These are phyloP conservation scores for Hymenoscyphus occultus DNA, from an alignment of 2,329 filamentous ascomycete species.

Conservation along the genomic window DNA sequence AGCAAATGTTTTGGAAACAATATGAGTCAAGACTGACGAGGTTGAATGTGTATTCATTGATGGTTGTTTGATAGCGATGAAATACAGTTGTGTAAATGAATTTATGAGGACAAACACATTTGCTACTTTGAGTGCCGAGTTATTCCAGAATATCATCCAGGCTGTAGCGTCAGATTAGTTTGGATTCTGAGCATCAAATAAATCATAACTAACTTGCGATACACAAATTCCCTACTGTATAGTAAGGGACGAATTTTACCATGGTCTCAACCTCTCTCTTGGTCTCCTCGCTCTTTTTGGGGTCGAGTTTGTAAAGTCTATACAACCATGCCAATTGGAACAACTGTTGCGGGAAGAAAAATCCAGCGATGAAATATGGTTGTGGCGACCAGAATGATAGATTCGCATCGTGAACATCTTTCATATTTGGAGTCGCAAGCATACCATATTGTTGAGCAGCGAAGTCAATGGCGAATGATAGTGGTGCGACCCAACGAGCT, in stretches of 20 bases:
- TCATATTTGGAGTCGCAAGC: slow-evolving; percentile 55
- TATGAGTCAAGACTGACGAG: slow-evolving; percentile 53
- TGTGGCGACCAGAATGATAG: slow-evolving; percentile 58
- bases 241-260: slow-evolving; percentile 53
- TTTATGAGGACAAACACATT: slow-evolving; percentile 58
- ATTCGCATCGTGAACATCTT: slow-evolving; percentile 56
- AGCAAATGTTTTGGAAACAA: slow-evolving; percentile 57
- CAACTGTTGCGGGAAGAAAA: slow-evolving; percentile 60
- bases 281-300: slow-evolving; percentile 38
- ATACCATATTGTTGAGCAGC: slow-evolving; percentile 59
- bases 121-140: slow-evolving; percentile 46
- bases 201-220: slow-evolving; percentile 48
- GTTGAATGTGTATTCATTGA: slow-evolving; percentile 49
- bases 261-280: slow-evolving; percentile 46
- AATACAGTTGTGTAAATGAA: slow-evolving; percentile 52
- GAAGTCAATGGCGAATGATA: slow-evolving; percentile 55
- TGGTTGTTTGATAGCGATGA: slow-evolving; percentile 47
- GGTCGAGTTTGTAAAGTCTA: slow-evolving; percentile 49
- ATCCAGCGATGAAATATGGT: slow-evolving; percentile 56
- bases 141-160: slow-evolving; percentile 64
- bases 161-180: slow-evolving; percentile 31
- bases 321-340: slow-evolving; percentile 58
- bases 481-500: slow-evolving; percentile 51
- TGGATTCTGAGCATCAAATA: not conserved
- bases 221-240: slow-evolving; percentile 55